Evolutionary conservation across 2,329 filamentous ascomycete species (phyloP).

Genomic region (Pyrenophora tritici-repentis): DNA sequence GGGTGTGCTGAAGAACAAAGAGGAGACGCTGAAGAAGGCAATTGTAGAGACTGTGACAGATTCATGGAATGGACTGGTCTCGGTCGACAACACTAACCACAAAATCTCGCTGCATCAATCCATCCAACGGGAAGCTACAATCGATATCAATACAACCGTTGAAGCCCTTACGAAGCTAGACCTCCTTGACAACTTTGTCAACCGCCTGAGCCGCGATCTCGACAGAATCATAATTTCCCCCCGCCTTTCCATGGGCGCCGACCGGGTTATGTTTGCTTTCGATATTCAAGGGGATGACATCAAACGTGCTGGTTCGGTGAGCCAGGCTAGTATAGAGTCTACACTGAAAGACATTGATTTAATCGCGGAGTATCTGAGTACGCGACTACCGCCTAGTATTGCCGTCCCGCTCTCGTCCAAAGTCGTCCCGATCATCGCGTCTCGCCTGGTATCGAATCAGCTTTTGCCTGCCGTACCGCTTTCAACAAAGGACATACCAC

Average conservation of each 20-base stretch:
- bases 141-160: slow-evolving; percentile 42
- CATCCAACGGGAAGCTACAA: slow-evolving; percentile 44
- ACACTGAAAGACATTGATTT: slow-evolving; percentile 40
- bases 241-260: slow-evolving; percentile 55
- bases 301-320: slow-evolving; percentile 30
- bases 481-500: slow-evolving; percentile 70
- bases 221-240: slow-evolving; percentile 65
- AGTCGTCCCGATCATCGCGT: slow-evolving; percentile 71
- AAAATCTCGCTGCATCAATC: slow-evolving; percentile 62
- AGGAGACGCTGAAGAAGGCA: slow-evolving; percentile 67
- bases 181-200: slow-evolving; percentile 57
- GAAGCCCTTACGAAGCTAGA: slow-evolving; percentile 45
- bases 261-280: slow-evolving; percentile 41
- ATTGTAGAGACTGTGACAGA: slow-evolving; percentile 69
- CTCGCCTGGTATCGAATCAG: slow-evolving; percentile 73
- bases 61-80: slow-evolving; percentile 73
- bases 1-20: slow-evolving; percentile 67
- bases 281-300: slow-evolving; percentile 44
- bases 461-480: slow-evolving; percentile 77
- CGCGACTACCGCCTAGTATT: slow-evolving; percentile 56
- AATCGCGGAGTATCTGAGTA: slow-evolving; percentile 58
- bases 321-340: slow-evolving; percentile 36
- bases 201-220: slow-evolving; percentile 65
- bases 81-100: slow-evolving; percentile 61
- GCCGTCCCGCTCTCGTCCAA: slow-evolving; percentile 64